Evolutionary conservation across 163 green algal genomes (phyloP), one percentile per base, ranked within the genome.

Genomic region (Scenedesmus sp.): DNA sequence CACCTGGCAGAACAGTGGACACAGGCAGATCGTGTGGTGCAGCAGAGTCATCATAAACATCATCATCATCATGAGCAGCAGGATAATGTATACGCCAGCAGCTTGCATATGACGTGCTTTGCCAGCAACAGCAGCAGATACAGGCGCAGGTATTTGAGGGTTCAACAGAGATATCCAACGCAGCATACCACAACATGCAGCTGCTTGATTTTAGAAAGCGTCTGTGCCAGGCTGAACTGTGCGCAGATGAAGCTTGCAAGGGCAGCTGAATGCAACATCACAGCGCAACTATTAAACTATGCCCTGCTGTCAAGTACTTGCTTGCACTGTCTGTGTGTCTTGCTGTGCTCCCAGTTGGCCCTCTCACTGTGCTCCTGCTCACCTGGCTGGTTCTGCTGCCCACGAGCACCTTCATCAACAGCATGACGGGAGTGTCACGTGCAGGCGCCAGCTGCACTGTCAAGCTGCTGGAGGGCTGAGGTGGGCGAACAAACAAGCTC

Each of bases 351-450:
- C 9, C 20, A n/a, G 22, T 35, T n/a, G 61, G 35, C 35, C 22
- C 56, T n/a, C 56, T 33, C 20, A 13, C 20, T 51, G 7, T 24
- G 51, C 26, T 24, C 12, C 70, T 42, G 13, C 33, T 46, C 35
- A 83, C 73, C 65, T 33, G 37, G 70, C 89, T 43, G 3, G 81
- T 82, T 5, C 40, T 61, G 43, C 59, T 86, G 89, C 89, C 85
- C 9, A 91, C 49, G 26, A 93, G 18, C 44, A 94, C 95, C 89
- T 97, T 96, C 86, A 96, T 94, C 81, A 96, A 92, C 30, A 97
- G 87, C 72, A 94, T 85, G 20, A 96, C 94, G 6, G 92, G n/a
- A 37, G 94, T 88, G 83, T 97, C 95, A 46, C 94, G 94, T 5
- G 92, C 59, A 1, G 95, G 95, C 37, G 83, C 76, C 4, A 97